A percentile compares a stretch with the other conserved stretches of the same genome.
Conservation (phyloP, 2,329 filamentous ascomycete genomes). For the Diplodia sapinea region DNA sequence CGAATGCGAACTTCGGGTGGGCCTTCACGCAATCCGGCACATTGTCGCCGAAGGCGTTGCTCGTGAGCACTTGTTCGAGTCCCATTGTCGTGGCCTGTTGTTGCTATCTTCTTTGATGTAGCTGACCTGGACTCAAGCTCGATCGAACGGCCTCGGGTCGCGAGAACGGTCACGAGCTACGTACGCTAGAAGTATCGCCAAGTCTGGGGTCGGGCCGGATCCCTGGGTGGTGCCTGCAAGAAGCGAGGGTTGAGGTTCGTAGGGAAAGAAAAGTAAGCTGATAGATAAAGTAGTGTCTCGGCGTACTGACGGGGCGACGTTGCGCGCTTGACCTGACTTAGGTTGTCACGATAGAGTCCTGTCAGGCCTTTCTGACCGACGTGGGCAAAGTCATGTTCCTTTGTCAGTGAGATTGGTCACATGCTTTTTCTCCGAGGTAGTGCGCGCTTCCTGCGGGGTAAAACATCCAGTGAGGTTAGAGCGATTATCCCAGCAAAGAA, state of each 20-base stretch:
- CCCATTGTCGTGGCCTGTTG: background rate
- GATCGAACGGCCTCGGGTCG: background rate
- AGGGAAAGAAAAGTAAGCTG: too few relatives aligned
- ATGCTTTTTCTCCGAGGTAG: background rate
- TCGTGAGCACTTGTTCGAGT: background rate
- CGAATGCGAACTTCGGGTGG: conserved; percentile 12
- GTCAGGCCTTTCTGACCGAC: too few relatives aligned
- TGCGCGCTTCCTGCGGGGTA: background rate
- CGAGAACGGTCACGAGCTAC: background rate
- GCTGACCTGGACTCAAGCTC: background rate
- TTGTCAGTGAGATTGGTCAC: background rate
- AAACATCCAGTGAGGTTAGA: background rate
- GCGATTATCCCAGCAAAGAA: background rate
- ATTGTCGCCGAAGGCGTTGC: background rate
- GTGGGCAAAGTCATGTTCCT: too few relatives aligned
- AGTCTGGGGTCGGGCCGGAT: background rate
- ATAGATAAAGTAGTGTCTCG: background rate
- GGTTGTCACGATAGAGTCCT: background rate
- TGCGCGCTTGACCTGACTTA: background rate
- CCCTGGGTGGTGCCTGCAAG: background rate
- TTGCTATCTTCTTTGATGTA: background rate
- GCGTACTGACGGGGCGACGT: background rate
- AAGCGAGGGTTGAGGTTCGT: too few relatives aligned
- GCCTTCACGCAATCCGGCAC: background rate
- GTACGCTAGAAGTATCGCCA: background rate